Conservation (phyloP, 2,329 filamentous ascomycete genomes). For the Polytolypa hystricis region DNA sequence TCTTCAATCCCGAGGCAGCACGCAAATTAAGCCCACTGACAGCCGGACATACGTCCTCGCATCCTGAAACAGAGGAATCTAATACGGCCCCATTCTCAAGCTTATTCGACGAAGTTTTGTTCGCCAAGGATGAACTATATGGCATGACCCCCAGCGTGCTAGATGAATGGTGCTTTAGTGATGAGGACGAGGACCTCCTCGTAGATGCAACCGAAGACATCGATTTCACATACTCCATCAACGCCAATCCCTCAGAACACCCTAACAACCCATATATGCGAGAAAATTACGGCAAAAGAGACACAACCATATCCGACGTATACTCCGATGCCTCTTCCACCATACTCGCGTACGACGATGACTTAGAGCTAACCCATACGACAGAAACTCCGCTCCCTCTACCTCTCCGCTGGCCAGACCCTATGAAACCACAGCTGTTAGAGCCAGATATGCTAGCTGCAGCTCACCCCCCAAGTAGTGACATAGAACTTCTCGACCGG, state of each 20-base stretch:
- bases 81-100: background rate
- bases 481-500: constrained; percentile 3
- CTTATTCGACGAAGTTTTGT: background rate
- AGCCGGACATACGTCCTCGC: background rate
- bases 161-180: constrained; percentile 4
- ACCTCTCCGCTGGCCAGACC: background rate
- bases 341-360: background rate
- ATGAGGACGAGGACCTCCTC: constrained; percentile 1
- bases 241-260: no score
- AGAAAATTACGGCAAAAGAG: background rate
- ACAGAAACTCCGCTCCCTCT: background rate
- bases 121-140: background rate
- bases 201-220: background rate
- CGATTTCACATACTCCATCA: background rate
- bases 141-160: background rate
- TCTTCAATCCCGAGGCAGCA: constrained; percentile 12
- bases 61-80: background rate
- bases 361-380: background rate
- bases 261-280: background rate
- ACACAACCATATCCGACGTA: background rate
- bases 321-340: background rate
- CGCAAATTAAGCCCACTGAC: constrained; percentile 5
- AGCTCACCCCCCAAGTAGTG: background rate
- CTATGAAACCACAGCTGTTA: background rate
- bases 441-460: background rate